These are phyloP conservation scores for Saccharomycopsis fermentans DNA, from an alignment of 805 yeast genomes.

Conservation along the genomic window DNA sequence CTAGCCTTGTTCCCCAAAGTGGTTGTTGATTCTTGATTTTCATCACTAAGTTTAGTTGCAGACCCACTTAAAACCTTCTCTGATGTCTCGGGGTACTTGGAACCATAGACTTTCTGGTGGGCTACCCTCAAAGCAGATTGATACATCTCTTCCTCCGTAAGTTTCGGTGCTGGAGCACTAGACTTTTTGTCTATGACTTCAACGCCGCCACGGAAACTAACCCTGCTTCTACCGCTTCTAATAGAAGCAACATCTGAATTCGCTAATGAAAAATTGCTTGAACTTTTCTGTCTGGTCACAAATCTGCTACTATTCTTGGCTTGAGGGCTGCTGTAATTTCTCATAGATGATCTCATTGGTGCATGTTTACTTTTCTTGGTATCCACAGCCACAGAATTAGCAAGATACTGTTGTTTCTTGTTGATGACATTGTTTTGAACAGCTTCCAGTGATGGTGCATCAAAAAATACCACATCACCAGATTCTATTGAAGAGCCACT, in stretches of 20 bases:
- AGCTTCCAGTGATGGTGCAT: not conserved
- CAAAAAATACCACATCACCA: not conserved
- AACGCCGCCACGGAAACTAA: constrained; percentile 12
- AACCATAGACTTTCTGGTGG: constrained; percentile 12
- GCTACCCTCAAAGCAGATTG: constrained; percentile 14
- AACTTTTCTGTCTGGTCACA: not conserved
- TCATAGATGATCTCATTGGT: not conserved
- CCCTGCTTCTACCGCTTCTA: constrained; percentile 11
- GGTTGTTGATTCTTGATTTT: too few relatives aligned
- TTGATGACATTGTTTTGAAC: too few relatives aligned
- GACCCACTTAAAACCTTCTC: not conserved
- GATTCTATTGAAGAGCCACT: not conserved
- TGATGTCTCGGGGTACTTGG: not conserved
- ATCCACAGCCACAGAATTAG: not conserved
- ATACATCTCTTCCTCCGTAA: constrained; percentile 10
- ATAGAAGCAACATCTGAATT: constrained; percentile 2
- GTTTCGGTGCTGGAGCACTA: not conserved
- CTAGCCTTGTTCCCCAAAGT: not conserved
- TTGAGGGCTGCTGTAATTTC: not conserved
- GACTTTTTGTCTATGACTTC: constrained; percentile 4
- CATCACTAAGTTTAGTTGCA: too few relatives aligned
- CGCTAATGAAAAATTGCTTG: not conserved
- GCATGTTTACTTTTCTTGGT: not conserved
- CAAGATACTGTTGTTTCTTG: not conserved
- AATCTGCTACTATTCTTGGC: not conserved